phyloP scores from a whole-genome alignment of 208 protist species.

The Trichomonas tenax region DNA sequence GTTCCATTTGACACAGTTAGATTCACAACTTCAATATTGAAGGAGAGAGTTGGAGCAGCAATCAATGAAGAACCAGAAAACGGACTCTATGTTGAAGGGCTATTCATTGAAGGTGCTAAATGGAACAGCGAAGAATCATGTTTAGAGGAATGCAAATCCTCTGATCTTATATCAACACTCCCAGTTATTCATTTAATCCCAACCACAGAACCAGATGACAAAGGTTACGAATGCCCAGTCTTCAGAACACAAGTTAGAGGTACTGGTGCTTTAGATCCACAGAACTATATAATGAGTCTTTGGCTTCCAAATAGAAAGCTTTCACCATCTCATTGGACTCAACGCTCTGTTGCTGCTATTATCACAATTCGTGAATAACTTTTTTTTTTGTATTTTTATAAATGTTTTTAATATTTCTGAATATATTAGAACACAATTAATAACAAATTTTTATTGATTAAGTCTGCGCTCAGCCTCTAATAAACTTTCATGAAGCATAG shows the following conservation, averaged over 20 bases:
- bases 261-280: not conserved
- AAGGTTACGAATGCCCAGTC: not conserved
- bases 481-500: not conserved
- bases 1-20: slow-evolving; percentile 67
- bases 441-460: not conserved
- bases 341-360: not conserved
- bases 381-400: not conserved
- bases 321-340: not conserved
- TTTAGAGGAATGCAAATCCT: slow-evolving; percentile 75
- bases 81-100: slow-evolving; percentile 80
- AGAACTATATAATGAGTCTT: not conserved
- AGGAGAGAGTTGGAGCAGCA: slow-evolving; percentile 46
- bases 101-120: slow-evolving; percentile 79
- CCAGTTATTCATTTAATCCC: slow-evolving; percentile 92
- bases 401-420: not conserved
- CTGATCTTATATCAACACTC: slow-evolving; percentile 80
- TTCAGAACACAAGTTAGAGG: slow-evolving; percentile 16
- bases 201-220: not conserved
- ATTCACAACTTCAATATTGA: not conserved
- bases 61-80: slow-evolving; percentile 50
- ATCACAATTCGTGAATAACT: not conserved
- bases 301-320: not conserved
- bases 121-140: slow-evolving; percentile 64
- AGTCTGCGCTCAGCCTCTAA: not conserved
- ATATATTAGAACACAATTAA: too few species aligned